These are phyloP conservation scores for Fusarium mundagurra DNA, from an alignment of 2,329 filamentous ascomycete genomes.

Conservation along the genomic window DNA sequence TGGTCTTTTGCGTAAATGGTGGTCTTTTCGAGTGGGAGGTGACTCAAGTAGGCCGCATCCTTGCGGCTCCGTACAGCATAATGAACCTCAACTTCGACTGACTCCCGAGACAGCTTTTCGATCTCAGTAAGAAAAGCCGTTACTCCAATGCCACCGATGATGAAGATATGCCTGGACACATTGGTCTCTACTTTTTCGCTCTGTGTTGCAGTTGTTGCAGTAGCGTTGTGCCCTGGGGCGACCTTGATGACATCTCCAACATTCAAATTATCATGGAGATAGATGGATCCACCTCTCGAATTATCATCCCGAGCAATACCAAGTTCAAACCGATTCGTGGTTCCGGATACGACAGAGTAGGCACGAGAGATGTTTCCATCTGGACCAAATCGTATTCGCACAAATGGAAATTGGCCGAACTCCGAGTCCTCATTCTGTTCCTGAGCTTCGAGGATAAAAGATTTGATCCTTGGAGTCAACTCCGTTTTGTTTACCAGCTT, in stretches of 20 bases:
- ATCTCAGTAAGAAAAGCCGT: constrained; percentile 16
- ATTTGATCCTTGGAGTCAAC: constrained; percentile 11
- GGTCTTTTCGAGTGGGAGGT: neutral
- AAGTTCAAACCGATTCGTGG: neutral
- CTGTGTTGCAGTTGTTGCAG: fast-evolving
- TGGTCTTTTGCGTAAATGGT: constrained; percentile 15
- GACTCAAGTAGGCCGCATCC: constrained; percentile 8
- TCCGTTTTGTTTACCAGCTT: constrained; percentile 2
- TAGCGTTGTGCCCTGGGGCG: neutral
- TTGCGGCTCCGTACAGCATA: constrained; percentile 16
- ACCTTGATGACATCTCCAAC: constrained; percentile 14
- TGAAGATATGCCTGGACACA: constrained; percentile 2
- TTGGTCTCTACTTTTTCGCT: too few relatives aligned
- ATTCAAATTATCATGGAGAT: neutral
- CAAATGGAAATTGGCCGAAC: constrained; percentile 5
- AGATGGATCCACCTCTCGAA: constrained; percentile 21
- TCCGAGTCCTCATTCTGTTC: neutral
- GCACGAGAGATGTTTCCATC: constrained; percentile 8
- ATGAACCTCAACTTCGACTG: neutral
- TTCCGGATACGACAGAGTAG: constrained; percentile 23
- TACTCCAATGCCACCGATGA: constrained; percentile 18
- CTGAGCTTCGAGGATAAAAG: constrained; percentile 3
- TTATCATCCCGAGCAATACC: constrained; percentile 8
- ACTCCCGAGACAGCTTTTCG: neutral
- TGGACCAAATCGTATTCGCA: constrained; percentile 12